Evolutionary conservation across 176 grass and related monocot genomes (phyloP), one percentile per base, ranked within the genome.

Genomic region (Dactylis glomerata): DNA sequence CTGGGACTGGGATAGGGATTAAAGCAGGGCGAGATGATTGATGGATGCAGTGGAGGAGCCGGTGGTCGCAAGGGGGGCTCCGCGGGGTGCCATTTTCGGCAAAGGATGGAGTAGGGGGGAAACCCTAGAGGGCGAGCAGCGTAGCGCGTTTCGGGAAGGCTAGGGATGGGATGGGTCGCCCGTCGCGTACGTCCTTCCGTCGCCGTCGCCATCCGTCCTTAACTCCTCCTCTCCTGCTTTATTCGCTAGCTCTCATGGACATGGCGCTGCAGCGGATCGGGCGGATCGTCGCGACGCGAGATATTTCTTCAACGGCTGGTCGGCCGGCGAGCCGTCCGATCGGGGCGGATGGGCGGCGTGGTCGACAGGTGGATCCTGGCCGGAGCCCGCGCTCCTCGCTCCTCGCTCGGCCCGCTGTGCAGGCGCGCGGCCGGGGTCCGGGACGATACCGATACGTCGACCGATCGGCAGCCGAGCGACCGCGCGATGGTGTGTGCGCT

Each of bases 101-200:
- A 90, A 90, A 77, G 78, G 70, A 86, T 70, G 2, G 2, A 33
- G 12, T 36, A 41, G 78, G 72, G 72, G 20, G 51, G 63, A 72
- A 90, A 82, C 88, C 88, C 83, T 90, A 90, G 88, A 66, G 12
- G 19, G 22, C 52, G 42, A 9, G 71, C 83, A 14, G 1, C 61
- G 78, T 71, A 77, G 78, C 78, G 78, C 88, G 79, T 90, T 90
- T 82, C 24, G 9, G 88, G 88, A 86, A 90, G 75, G 81, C 70
- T 73, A 73, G 70, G 65, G 64, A 32, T 24, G 59, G 36, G 66
- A 69, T 47, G 70, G 70, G 70, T 15, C 70, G 70, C 65, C 33
- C 17, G 65, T 68, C 63, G 8, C 63, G 63, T 63, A 26, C 36
- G 28, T 64, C 61, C 61, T 27, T 65, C 36, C 34, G 34, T 72